A percentile compares a stretch with the other conserved stretches of the same genome.
These are phyloP conservation scores for Kitagawia praeruptora DNA, from an alignment of 129 eudicot species.

Conservation along the genomic window DNA sequence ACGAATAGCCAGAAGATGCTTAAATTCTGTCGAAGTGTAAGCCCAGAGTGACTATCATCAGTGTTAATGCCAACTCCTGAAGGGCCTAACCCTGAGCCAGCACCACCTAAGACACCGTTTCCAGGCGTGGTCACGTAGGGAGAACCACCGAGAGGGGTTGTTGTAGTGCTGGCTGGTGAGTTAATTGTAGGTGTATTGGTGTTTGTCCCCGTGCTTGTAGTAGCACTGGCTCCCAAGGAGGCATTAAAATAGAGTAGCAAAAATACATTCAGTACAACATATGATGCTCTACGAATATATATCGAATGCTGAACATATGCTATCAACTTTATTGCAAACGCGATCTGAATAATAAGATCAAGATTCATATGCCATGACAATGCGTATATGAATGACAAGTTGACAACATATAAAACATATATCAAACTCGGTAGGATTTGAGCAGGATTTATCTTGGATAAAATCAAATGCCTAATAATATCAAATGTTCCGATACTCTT, in stretches of 20 bases:
- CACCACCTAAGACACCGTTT: constrained; percentile 1
- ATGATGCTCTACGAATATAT: not conserved
- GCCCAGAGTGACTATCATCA: not conserved
- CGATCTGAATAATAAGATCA: not conserved
- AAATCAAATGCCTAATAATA: not conserved
- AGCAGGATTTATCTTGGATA: not conserved
- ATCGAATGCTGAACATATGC: not conserved
- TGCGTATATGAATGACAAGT: not conserved
- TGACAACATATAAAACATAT: no score
- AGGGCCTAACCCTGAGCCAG: constrained; percentile 3
- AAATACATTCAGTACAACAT: not conserved
- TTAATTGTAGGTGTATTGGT: not conserved
- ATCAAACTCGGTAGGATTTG: not conserved
- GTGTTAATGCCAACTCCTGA: constrained; percentile 2
- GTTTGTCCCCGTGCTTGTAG: not conserved
- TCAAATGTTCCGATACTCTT: not conserved
- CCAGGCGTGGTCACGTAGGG: not conserved
- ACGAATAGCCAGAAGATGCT: not conserved
- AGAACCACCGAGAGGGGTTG: not conserved
- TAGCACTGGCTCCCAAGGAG: not conserved
- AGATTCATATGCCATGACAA: not conserved
- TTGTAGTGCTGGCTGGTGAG: constrained; percentile 2
- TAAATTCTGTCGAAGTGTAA: not conserved
- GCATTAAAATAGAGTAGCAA: not conserved
- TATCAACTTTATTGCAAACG: not conserved